Percentiles rank a stretch among this genome's conserved stretches.
These are phyloP conservation scores for Epichloe aotearoae DNA, from an alignment of 2,329 filamentous ascomycete species.

Conservation along the genomic window DNA sequence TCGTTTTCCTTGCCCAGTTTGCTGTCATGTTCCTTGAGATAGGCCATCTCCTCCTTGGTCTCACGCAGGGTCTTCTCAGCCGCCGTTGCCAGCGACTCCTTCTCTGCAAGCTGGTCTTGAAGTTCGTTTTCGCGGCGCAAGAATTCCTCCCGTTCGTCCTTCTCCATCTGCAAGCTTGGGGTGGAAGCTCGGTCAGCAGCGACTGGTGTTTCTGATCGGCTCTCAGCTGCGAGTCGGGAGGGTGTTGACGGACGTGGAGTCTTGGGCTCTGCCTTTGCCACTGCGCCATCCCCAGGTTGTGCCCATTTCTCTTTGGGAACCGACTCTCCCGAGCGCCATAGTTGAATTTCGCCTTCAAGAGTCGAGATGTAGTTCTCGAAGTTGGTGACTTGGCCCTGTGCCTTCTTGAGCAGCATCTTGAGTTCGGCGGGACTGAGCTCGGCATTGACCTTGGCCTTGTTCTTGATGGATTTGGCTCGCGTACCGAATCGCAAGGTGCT, in stretches of 20 bases:
- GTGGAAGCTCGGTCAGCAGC: conserved; percentile 75
- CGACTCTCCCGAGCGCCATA: conserved; percentile 77
- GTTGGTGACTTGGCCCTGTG: conserved; percentile 74
- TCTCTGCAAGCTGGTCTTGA: conserved; percentile 91
- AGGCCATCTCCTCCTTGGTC: conserved; percentile 71
- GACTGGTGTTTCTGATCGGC: conserved; percentile 47
- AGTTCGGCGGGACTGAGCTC: conserved; percentile 92
- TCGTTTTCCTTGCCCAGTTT: conserved; percentile 86
- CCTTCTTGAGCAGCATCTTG: conserved; percentile 85
- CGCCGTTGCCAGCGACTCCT: conserved; percentile 66
- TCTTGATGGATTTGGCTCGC: conserved; percentile 96
- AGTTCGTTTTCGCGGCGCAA: conserved; percentile 89
- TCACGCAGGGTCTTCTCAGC: conserved; percentile 72
- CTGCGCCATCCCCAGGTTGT: conserved; percentile 40
- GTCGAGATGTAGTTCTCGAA: conserved; percentile 78
- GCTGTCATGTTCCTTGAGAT: conserved; percentile 74
- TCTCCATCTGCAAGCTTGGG: conserved; percentile 77
- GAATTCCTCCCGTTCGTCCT: conserved; percentile 95
- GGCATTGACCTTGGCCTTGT: conserved; percentile 99
- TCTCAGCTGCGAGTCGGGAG: conserved; percentile 39
- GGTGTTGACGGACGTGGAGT: conserved; percentile 39
- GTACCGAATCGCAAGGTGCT: conserved; percentile 90
- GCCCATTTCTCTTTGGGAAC: conserved; percentile 89
- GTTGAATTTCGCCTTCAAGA: conserved; percentile 70
- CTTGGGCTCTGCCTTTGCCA: conserved; percentile 28